phyloP scores from a whole-genome alignment of 2,329 filamentous ascomycete genomes.

The Aspergillus carbonarius region DNA sequence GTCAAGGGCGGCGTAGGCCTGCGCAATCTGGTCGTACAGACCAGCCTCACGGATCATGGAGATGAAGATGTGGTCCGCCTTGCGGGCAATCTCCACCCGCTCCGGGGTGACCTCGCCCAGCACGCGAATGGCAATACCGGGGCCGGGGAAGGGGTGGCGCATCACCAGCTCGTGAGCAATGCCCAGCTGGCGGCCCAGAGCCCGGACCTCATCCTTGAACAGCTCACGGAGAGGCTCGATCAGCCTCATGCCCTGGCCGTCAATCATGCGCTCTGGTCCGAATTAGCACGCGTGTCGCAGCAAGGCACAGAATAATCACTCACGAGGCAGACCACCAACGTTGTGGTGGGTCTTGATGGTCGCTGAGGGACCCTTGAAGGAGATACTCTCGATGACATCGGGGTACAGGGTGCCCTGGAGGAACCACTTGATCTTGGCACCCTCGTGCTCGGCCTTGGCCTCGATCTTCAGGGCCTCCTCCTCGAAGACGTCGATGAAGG shows the following conservation, averaged over 20 bases:
- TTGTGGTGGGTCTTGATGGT: conserved; percentile 73
- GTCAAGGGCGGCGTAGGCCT: conserved; percentile 69
- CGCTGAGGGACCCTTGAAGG: conserved; percentile 68
- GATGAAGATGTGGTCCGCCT: conserved; percentile 50
- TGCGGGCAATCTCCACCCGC: conserved; percentile 69
- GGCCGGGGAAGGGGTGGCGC: conserved; percentile 69
- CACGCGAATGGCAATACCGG: conserved; percentile 74
- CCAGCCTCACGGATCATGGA: conserved; percentile 46
- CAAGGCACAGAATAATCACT: background rate
- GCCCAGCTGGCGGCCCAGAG: conserved; percentile 66
- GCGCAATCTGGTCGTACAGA: conserved; percentile 59
- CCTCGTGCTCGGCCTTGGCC: conserved; percentile 64
- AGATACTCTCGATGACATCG: conserved; percentile 67
- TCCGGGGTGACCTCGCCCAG: conserved; percentile 81
- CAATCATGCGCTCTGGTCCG: conserved; percentile 48
- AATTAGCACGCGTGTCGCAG: background rate
- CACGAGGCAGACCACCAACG: conserved; percentile 20
- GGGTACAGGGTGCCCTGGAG: conserved; percentile 84
- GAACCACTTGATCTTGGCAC: conserved; percentile 78
- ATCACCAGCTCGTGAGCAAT: conserved; percentile 74
- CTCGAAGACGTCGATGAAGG: conserved; percentile 82
- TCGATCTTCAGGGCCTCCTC: conserved; percentile 74
- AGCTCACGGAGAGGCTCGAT: conserved; percentile 78
- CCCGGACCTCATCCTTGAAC: conserved; percentile 80
- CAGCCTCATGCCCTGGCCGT: conserved; percentile 46